Conservation (phyloP, 495 filamentous ascomycete genomes). For the Hypomontagnella monticulosa region DNA sequence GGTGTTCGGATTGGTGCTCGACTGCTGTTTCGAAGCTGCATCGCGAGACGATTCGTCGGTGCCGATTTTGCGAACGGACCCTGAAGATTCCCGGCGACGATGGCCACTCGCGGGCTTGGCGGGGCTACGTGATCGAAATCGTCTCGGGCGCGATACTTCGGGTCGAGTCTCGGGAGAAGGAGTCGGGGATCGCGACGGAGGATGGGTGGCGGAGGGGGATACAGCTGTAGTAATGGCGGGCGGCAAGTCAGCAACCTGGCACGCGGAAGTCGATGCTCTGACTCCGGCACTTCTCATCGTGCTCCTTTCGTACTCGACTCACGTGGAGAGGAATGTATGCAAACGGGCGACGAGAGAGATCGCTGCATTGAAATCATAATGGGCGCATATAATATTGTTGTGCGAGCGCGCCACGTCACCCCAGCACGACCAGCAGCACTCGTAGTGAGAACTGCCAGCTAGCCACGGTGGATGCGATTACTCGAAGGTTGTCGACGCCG, state of each 20-base stretch:
- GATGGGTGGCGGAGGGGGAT: conserved; percentile 48
- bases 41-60: conserved; percentile 50
- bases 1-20: conserved; percentile 37
- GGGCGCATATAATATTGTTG: conserved; percentile 49
- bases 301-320: conserved; percentile 46
- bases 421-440: conserved; percentile 42
- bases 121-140: conserved; percentile 56
- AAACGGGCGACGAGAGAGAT: conserved; percentile 62
- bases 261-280: conserved; percentile 6
- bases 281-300: conserved; percentile 19
- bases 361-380: conserved; percentile 67
- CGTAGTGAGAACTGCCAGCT: conserved; percentile 36
- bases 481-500: conserved; percentile 25
- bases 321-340: conserved; percentile 61
- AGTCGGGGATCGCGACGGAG: conserved; percentile 53
- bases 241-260: conserved; percentile 49
- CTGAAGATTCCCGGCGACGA: conserved; percentile 45
- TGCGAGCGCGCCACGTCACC: conserved; percentile 30
- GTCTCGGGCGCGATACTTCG: conserved; percentile 52
- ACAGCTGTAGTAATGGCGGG: conserved; percentile 41
- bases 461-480: conserved; percentile 40
- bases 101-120: conserved; percentile 40
- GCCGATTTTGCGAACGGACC: conserved; percentile 46
- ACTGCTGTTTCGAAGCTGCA: conserved; percentile 51
- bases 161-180: conserved; percentile 58